Conservation (phyloP, 2,329 filamentous ascomycete species). For the Fusarium dlaminii region DNA sequence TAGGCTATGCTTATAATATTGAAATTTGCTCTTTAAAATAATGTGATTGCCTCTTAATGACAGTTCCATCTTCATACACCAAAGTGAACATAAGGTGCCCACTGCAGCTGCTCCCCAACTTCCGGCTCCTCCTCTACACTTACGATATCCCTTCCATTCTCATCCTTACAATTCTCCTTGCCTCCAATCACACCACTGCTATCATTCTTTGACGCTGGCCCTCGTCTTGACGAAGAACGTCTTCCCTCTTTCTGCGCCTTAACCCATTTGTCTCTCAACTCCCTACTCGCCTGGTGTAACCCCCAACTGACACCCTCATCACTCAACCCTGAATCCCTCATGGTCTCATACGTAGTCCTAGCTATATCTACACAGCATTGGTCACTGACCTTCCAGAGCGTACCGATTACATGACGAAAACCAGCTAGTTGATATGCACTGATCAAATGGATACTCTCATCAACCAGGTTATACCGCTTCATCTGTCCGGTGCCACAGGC, state of each 20-base stretch:
- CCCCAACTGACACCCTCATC: accelerated
- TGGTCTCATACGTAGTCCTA: background rate
- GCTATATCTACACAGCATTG: background rate
- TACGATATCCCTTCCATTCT: background rate
- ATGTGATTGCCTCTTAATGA: background rate
- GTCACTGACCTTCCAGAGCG: background rate
- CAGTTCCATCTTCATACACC: background rate
- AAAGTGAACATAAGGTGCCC: background rate
- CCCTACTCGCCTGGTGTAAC: accelerated
- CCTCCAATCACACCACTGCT: accelerated
- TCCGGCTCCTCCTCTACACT: background rate
- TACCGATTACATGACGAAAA: accelerated
- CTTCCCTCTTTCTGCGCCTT: accelerated
- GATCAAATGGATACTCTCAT: background rate
- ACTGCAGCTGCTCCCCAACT: background rate
- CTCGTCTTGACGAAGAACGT: accelerated
- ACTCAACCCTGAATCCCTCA: accelerated
- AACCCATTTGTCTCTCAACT: background rate
- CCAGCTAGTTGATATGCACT: background rate
- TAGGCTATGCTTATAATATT: background rate
- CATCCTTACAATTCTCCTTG: background rate
- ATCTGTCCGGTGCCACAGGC: background rate
- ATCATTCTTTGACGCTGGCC: accelerated
- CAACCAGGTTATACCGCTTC: background rate
- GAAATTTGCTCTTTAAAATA: background rate